phyloP scores from a whole-genome alignment of 192 early-diverging fungal genomes.

The Kappamyces sp. region DNA sequence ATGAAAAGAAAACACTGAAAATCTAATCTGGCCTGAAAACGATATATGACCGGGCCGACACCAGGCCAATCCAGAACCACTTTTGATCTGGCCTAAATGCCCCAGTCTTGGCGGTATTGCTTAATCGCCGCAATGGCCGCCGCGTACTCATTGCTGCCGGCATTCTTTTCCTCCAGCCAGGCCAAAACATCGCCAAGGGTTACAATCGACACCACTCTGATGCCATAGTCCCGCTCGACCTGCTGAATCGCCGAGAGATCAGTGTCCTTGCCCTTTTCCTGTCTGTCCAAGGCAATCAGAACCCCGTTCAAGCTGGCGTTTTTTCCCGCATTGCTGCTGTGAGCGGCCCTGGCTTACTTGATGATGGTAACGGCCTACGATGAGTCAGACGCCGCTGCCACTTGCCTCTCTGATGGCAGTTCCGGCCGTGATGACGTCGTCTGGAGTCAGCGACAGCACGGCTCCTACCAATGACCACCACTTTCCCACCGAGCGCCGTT shows the following conservation, averaged over 20 bases:
- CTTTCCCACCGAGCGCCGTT: constrained; percentile 60
- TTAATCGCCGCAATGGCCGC: constrained; percentile 64
- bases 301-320: constrained; percentile 76
- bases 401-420: constrained; percentile 98
- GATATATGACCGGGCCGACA: too few relatives aligned
- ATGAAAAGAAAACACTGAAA: too few relatives aligned
- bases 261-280: constrained; percentile 68
- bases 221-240: constrained; percentile 70
- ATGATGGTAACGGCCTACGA: constrained; percentile 81
- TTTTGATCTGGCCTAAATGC: constrained; percentile 52
- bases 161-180: constrained; percentile 71
- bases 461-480: constrained; percentile 82
- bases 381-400: too few relatives aligned
- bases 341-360: too few relatives aligned
- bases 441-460: too few relatives aligned
- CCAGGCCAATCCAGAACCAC: too few relatives aligned
- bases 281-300: constrained; percentile 87
- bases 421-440: constrained; percentile 99
- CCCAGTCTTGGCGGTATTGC: constrained; percentile 75
- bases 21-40: too few relatives aligned
- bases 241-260: constrained; percentile 85
- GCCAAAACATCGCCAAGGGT: constrained; percentile 79
- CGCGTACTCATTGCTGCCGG: constrained; percentile 49
- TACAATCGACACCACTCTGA: constrained; percentile 83
- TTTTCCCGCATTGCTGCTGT: too few relatives aligned